Base-by-base conservation (phyloP, 2,329 filamentous ascomycete genomes). In the Fusarium sp. region DNA sequence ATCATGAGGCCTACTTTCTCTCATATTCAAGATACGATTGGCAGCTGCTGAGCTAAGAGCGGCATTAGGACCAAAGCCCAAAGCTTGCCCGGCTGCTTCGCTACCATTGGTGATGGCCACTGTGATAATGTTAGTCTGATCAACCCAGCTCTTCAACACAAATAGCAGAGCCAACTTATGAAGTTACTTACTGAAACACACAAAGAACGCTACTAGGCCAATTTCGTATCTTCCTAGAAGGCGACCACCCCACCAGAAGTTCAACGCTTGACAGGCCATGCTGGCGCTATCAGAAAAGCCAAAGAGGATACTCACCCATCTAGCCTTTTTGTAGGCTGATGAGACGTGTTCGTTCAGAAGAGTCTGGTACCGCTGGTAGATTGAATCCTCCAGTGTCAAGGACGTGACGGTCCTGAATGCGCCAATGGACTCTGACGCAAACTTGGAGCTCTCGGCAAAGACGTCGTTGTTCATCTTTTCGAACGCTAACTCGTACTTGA, bases 361-460 rank as follows among this genome's bases (percentile, higher is more conserved):
- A 0, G 65, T 74, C 19, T 86, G 79, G 71, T 93, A 94, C 33
- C 89, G 84, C 5, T 82, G 73, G 41, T 85, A 82, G 60, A 93
- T 92, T 15, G 83, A 81, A 58, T 89, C 83, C 74, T 94, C 91
- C 73, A 94, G 86, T 1, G 89, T 91, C 19, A 94, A 81, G 1
- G 90, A 85, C 0, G 89, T 81, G 7, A 94, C 91, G 0, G 92
- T 94, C 11, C 91, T 84, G 75, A 92, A 92, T 0, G 91, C 91
- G 2, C 88, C 85, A 40, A 94, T 91, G 6, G 90, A 87, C 75
- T 94, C 92, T 2, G 90, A 87, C 0, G 90, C 91, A 70, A 93
- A 93, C 71, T 91, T 87, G 20, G 91, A 92, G 71, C 89, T 92
- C 68, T 90, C 87, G 17, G 86, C 84, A 68, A 92, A 93, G 0